Conservation (phyloP, 2,329 filamentous ascomycete species). For the Zymoseptoria crescenta region DNA sequence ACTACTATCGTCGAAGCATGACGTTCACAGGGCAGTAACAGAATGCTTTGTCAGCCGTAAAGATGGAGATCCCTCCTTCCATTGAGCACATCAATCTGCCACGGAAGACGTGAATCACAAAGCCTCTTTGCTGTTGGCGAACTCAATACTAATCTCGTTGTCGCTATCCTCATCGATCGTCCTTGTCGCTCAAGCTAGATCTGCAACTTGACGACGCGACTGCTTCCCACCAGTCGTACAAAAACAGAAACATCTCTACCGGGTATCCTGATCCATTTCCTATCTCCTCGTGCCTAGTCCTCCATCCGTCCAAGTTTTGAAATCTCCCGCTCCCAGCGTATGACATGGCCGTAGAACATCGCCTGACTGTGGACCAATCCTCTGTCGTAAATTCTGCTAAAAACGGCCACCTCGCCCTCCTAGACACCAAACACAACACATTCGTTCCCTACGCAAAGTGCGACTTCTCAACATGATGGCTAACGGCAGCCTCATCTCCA, state of each 20-base stretch:
- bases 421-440: not conserved
- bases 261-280: not conserved
- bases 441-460: constrained; percentile 21
- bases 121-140: not conserved
- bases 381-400: not conserved
- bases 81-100: no score
- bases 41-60: not conserved
- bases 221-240: not conserved
- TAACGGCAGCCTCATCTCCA: constrained; percentile 29
- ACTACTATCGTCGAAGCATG: not conserved
- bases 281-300: not conserved
- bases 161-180: not conserved
- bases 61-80: no score
- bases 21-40: not conserved
- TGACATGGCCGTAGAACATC: not conserved
- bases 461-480: constrained; percentile 25
- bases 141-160: not conserved
- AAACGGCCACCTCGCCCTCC: not conserved
- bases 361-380: not conserved
- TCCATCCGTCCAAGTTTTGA: not conserved
- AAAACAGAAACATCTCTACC: not conserved
- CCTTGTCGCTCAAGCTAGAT: not conserved
- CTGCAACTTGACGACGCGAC: not conserved
- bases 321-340: not conserved
- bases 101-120: no score